Base-by-base conservation (phyloP, 805 yeast species). In the Phaffomyces opuntiae region DNA sequence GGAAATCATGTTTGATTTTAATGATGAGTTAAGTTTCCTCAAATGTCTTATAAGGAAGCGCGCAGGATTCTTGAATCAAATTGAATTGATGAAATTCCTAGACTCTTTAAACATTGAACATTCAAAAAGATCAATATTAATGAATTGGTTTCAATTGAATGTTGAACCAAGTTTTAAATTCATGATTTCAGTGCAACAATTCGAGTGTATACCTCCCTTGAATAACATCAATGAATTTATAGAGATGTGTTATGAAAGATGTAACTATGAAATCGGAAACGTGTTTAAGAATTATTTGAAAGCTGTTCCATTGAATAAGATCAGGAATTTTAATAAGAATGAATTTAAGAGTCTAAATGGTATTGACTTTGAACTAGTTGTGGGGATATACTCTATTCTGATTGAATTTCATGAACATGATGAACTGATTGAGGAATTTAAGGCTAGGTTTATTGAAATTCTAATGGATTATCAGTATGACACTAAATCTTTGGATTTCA, bases 191-290 rank as follows among this genome's bases (percentile, higher is more conserved):
- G n/a, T 42, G 5, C 34, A 38, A 14, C 17, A 38, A 11, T 45
- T 42, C 36, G 48, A 45, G 37, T 17, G 16, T 6, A 42, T 45
- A 21, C 34, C 48, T 3, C 13, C 27, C 14, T 33, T 42, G 17
- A 45, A 45, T 34, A 38, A 38, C 11, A 26, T 45, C 34, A 38
- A 45, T 31, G 48, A 45, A 29, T 45, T 45, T n/a, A 40, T 40
- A 14, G 45, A 45, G 16, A 7, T 38, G 21, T 24, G 36, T 1
- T 21, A 13, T 2, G 48, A 45, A 26, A 45, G 45, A 34, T 42
- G 45, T 14, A 39, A 42, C 13, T 25, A 27, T 12, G 34, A 42
- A n/a, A 42, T 45, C 11, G 42, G 42, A 16, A 27, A 35, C 6
- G 37, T 38, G 6, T 45, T 45, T 13, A 17, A 32, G 9, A 14